These are phyloP conservation scores for Chaetomium sp. DNA, from an alignment of 2,329 filamentous ascomycete species.

Conservation along the genomic window DNA sequence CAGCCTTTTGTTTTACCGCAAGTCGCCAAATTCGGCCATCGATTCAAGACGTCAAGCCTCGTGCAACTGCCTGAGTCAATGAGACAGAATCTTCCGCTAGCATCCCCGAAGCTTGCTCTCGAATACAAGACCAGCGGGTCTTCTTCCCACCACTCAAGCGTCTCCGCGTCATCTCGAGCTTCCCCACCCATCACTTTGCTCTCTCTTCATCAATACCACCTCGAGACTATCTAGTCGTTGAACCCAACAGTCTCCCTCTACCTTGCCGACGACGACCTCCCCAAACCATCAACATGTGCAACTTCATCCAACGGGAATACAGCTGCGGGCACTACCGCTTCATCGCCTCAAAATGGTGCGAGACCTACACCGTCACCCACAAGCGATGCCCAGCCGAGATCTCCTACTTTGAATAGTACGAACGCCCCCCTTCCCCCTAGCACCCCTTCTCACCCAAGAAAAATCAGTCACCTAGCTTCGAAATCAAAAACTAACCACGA, in stretches of 20 bases:
- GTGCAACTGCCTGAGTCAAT: not conserved
- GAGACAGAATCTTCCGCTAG: not conserved
- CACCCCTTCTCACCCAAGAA: too few species aligned
- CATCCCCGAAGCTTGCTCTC: not conserved
- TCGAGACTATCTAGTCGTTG: not conserved
- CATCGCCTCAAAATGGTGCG: slow-evolving; percentile 28
- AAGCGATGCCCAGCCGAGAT: slow-evolving; percentile 26
- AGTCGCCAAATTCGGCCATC: slow-evolving; percentile 6
- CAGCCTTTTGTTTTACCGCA: slow-evolving; percentile 1
- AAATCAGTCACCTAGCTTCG: not conserved
- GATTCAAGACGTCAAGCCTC: not conserved
- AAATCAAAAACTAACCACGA: not conserved
- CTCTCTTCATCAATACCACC: not conserved
- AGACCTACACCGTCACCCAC: slow-evolving; percentile 23
- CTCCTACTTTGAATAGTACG: slow-evolving; percentile 23
- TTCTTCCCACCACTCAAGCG: not conserved
- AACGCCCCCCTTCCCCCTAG: too few species aligned
- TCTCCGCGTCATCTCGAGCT: not conserved
- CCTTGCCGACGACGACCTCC: too few species aligned
- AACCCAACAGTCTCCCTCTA: not conserved
- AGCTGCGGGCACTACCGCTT: slow-evolving; percentile 27
- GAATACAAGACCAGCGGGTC: slow-evolving; percentile 5
- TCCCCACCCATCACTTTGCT: not conserved
- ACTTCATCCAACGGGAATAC: slow-evolving; percentile 33
- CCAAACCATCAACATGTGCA: slow-evolving; percentile 24